Evolutionary conservation across 306 rosid genomes (phyloP).

Genomic region (Lablab purpureus): DNA sequence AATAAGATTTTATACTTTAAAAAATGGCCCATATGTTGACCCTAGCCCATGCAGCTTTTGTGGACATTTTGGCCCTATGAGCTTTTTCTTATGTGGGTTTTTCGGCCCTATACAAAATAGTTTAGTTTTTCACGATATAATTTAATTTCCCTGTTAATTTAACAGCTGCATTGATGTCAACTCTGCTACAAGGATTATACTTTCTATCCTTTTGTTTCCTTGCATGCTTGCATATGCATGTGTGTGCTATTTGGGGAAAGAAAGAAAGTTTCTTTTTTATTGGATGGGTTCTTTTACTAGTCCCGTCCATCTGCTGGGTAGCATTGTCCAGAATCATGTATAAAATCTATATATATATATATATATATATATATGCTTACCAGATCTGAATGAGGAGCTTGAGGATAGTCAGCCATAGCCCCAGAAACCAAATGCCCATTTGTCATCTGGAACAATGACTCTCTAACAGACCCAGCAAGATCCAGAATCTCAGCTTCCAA

Average conservation of each 20-base stretch:
- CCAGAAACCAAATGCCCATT: constrained; percentile 69
- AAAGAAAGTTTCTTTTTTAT: neutral
- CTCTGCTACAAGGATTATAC: constrained; percentile 1
- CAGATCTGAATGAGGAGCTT: constrained; percentile 83
- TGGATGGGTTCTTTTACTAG: constrained; percentile 20
- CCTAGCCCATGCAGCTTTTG: no score
- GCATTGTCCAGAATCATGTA: constrained; percentile 35
- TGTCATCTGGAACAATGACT: constrained; percentile 68
- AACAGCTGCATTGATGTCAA: constrained; percentile 6
- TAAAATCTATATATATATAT: constrained; percentile 3
- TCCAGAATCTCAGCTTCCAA: constrained; percentile 61
- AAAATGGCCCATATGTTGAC: no score
- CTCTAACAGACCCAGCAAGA: constrained; percentile 63
- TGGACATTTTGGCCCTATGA: no score
- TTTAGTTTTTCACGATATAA: constrained; percentile 17
- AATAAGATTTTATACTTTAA: no score
- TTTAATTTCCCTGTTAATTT: constrained; percentile 23
- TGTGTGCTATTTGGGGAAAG: constrained; percentile 12
- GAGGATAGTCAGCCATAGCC: constrained; percentile 76
- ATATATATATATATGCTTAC: constrained; percentile 47
- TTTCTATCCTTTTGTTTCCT: constrained; percentile 14
- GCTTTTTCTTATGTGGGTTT: no score
- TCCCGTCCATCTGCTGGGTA: constrained; percentile 14
- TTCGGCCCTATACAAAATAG: no score
- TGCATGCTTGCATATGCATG: constrained; percentile 7